Evolutionary conservation across 257 asterid species (phyloP), one percentile per base, ranked within the genome.

Genomic region (Ehretia macrophylla): DNA sequence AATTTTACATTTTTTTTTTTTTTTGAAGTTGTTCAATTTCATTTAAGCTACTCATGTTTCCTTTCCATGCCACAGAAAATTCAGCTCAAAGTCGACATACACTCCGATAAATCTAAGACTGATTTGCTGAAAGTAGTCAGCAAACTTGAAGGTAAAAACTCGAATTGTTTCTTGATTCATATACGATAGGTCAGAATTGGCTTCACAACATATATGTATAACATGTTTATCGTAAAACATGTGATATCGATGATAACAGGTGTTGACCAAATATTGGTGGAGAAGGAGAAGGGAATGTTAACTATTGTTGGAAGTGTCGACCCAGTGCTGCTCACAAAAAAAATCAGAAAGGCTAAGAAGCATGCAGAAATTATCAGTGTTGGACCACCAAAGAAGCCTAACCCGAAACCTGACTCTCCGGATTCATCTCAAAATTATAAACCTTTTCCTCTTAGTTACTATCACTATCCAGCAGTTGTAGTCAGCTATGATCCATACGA

Each of bases 251-350:
- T 42, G 8, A 27, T 20, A 32, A 32, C 42, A 68, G 73, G 68
- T 21, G 27, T 68, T 35, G 45, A 60, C 14, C 44, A 54, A 13
- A 44, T 68, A 1, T 0, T 47, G 1, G 72, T 45, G 58, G 51
- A 68, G 21, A 35, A 19, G 1, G 52, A 32, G 20, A 60, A 60
- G 42, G 72, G 72, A 61, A 60, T 55, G 0, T 8, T 68, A 21
- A 68, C 67, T 1, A 61, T 68, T 12, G 18, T 68, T 19, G 72
- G 72, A 5, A 59, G 44, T 14, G 63, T 68, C 10, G 67, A 68
- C 23, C 72, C 72, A 0, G 67, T 60, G 13, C 5, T 47, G 39
- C 14, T 68, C 20, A 20, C 54, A 1, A 35, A 42, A 0, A 6
- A 6, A 21, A 58, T 68, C 17, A 45, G 67, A 21, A 60, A 32